Base-by-base conservation (phyloP, 352 stramenopile genomes). In the Globisporangium cylindrosporum region DNA sequence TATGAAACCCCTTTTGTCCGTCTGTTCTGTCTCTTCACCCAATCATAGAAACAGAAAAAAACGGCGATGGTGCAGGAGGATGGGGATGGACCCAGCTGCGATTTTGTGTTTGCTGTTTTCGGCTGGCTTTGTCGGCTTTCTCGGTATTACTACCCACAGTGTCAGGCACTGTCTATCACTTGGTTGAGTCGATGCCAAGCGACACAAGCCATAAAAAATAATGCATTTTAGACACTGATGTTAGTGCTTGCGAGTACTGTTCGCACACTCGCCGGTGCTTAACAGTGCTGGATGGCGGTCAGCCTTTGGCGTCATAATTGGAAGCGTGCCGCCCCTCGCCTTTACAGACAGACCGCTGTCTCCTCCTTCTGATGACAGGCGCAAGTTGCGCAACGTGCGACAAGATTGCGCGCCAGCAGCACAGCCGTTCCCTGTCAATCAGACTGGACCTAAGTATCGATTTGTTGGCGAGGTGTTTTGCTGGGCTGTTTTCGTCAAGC, bases 321-420 rank as follows among this genome's bases (percentile, higher is more conserved):
- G 56, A 49, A 62, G n/a, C 56, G 56, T 62, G 56, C 56, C 12
- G 18, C 54, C 22, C 18, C 56, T 48, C 20, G 32, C 32, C 43
- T 61, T 62, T 62, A 48, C 56, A 38, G 5, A 24, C 29, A 38
- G 5, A 24, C 29, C 43, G 1, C 43, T 51, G 10, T 9, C 10
- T 46, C 15, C 8, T 61, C 14, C 14, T 14, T 43, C 12, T 2
- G 4, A 18, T 46, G 56, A 62, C 56, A 62, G 55, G 55, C 56
- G 29, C 32, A 38, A 38, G 32, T 38, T 38, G 32, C 32, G 32
- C 56, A 46, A 46, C 29, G 10, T 38, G 24, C 41, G 38, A 46
- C 38, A 46, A 46, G 38, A 46, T 46, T 46, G 38, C 36, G 36
- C 38, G 4, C 38, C 38, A 46, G 38, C 32, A 38, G 32, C 29